Base-by-base conservation (phyloP, 2,329 filamentous ascomycete species). In the Neopestalotiopsis sp. region DNA sequence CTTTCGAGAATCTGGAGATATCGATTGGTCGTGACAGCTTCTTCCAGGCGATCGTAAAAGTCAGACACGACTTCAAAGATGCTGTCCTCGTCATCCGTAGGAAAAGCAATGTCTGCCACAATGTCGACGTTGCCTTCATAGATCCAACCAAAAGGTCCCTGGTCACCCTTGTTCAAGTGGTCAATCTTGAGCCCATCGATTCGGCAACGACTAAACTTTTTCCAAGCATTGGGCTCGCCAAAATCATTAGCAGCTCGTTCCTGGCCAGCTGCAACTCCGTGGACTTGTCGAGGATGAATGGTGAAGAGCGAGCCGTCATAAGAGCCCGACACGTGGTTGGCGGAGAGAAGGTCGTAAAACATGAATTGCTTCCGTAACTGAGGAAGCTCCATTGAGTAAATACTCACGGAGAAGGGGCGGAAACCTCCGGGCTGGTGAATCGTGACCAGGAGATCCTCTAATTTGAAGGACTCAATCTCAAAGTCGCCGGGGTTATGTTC, bases 61-160 rank as follows among this genome's bases (percentile, higher is more conserved):
- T 98, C 95, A n/a, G 92, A 91, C 88, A 99, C 93, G 61, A 98
- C 94, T 79, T 98, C 98, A 30, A 92, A 92, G 68, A 99, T 91
- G 71, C 95, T 93, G 71, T 95, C 94, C 69, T 97, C 93, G 56
- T 90, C 89, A 67, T 98, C 96, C 40, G 90, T 90, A 0, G 96
- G 96, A 71, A 99, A 93, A 90, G 97, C 95, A 72, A 99, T 91
- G 76, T 99, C 96, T 6, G 96, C 93, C 14, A 98, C 91, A 71
- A 99, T 97, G 78, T 99, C 96, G 56, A 99, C 94, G 71, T 96
- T 97, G 42, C 96, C 96, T 81, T 98, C 94, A 73, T 97, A 93
- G 66, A 99, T 99, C 96, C 96, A 99, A 3, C 94, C 95, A 79
- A 99, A 98, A 0, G 95, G 95, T 0, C 96, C 96, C 71, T 96